A percentile compares a stretch with the other conserved stretches of the same genome.
Evolutionary conservation across 2,329 filamentous ascomycete species (phyloP).

Genomic region (Aspergillus luchuensis): DNA sequence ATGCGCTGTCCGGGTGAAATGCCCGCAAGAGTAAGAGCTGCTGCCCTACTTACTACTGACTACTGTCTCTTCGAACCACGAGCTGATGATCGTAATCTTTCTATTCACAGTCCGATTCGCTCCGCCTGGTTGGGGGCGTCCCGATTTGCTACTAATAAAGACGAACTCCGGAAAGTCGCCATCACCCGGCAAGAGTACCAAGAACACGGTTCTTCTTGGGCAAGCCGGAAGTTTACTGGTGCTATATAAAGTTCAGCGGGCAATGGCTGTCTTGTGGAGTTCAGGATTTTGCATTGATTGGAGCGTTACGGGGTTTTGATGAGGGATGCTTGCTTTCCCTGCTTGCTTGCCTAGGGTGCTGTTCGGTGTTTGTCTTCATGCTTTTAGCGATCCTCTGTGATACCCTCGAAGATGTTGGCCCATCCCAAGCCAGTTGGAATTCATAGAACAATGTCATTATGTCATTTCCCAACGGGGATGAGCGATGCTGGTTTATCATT

Average conservation of each 20-base stretch:
- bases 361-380: too few species aligned
- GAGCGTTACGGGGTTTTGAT: slow-evolving; percentile 3
- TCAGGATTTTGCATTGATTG: slow-evolving; percentile 6
- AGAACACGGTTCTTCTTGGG: slow-evolving; percentile 76
- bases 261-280: neutral
- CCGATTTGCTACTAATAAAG: slow-evolving; percentile 68
- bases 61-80: neutral
- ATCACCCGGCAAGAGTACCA: slow-evolving; percentile 92
- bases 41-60: neutral
- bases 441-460: neutral
- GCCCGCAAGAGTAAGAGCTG: slow-evolving; percentile 60
- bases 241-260: slow-evolving; percentile 18
- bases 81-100: slow-evolving; percentile 11
- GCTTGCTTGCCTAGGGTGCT: neutral
- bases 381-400: slow-evolving; percentile 10
- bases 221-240: slow-evolving; percentile 68
- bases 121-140: slow-evolving; percentile 87
- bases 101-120: slow-evolving; percentile 62
- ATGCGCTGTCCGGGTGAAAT: slow-evolving; percentile 73
- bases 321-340: neutral
- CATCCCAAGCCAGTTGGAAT: neutral
- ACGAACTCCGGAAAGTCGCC: slow-evolving; percentile 64
- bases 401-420: slow-evolving; percentile 13
- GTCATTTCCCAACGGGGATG: neutral
- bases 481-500: too few species aligned